These are phyloP conservation scores for Pleurotus citrinopileatus DNA, from an alignment of 768 basidiomycete species.

Conservation along the genomic window DNA sequence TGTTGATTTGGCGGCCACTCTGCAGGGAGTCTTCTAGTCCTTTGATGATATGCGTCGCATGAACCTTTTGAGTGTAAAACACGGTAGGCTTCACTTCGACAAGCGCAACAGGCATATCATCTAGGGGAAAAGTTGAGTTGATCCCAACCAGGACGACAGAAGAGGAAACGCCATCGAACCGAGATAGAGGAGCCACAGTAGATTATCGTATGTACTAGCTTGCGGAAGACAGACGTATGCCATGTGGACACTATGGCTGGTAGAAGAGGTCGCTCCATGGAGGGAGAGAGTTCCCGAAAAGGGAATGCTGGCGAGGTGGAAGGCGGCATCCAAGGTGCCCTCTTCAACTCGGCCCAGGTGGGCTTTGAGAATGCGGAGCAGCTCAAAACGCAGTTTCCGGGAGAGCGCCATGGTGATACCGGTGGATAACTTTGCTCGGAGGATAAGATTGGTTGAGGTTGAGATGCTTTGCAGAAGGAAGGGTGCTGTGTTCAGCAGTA, in stretches of 20 bases:
- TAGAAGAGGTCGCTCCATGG: too few relatives aligned
- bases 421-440: too few relatives aligned
- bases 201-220: not conserved
- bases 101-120: not conserved
- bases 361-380: not conserved
- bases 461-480: too few relatives aligned
- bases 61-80: not conserved
- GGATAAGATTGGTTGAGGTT: too few relatives aligned
- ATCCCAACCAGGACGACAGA: not conserved
- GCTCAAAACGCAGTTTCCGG: too few relatives aligned
- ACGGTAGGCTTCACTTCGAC: not conserved
- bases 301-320: not conserved
- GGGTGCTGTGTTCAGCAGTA: too few relatives aligned
- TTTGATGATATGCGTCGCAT: not conserved
- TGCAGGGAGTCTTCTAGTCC: not conserved
- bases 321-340: not conserved
- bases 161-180: not conserved
- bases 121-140: not conserved
- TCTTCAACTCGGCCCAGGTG: not conserved
- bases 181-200: not conserved
- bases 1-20: not conserved
- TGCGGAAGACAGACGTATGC: not conserved
- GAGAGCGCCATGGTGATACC: too few relatives aligned
- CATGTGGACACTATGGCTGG: not conserved
- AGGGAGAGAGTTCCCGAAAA: not conserved